Evolutionary conservation across 176 grass and related monocot species (phyloP).

Genomic region (Zea mays): Zm-B73-REFERENCE-NAM-5.0 NC_050102.1:110918001-110918500

Average conservation of each 20-base stretch:
- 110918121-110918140: not conserved
- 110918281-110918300: not conserved
- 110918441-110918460: not conserved
- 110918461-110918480: not conserved
- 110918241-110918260: not conserved
- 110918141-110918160: not conserved
- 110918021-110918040: not conserved
- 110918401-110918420: constrained; percentile 17
- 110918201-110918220: not conserved
- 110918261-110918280: not conserved
- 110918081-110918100: not conserved
- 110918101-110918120: not conserved
- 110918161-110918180: constrained; percentile 1
- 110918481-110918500: not conserved
- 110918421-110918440: not conserved
- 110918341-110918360: not conserved
- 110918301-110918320: not conserved
- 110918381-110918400: not conserved
- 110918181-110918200: not conserved
- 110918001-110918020: not conserved
- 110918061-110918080: not conserved
- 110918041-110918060: not conserved
- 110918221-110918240: not conserved
- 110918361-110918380: constrained; percentile 5
- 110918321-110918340: not conserved